Evolutionary conservation across 2,329 filamentous ascomycete genomes (phyloP).

Genomic region (Dryadomyces sulphureus): DNA sequence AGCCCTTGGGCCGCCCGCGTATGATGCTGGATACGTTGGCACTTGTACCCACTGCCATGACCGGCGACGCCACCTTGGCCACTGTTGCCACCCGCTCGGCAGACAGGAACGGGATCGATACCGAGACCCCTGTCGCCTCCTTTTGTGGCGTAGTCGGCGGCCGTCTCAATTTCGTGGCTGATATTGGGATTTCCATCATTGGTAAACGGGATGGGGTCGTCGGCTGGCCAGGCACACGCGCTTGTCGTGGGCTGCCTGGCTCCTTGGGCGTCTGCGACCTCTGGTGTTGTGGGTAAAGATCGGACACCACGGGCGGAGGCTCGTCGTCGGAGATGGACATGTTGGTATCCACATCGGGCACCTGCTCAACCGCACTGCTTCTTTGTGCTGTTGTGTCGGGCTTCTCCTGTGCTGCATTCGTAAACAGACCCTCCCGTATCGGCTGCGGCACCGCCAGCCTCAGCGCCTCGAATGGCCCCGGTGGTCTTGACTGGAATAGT

Average conservation of each 20-base stretch:
- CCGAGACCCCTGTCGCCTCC: not conserved
- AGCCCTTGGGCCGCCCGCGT: slow-evolving; percentile 35
- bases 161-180: not conserved
- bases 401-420: not conserved
- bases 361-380: not conserved
- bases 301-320: slow-evolving; percentile 7
- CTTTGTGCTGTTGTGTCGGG: too few relatives aligned
- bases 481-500: not conserved
- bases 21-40: too few relatives aligned
- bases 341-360: not conserved
- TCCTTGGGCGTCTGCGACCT: not conserved
- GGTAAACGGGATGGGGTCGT: not conserved
- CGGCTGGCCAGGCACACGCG: too few relatives aligned
- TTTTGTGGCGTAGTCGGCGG: not conserved
- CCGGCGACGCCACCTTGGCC: not conserved
- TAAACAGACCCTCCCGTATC: not conserved
- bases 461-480: too few relatives aligned
- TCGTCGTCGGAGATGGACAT: not conserved
- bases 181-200: not conserved
- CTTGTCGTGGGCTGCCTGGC: not conserved
- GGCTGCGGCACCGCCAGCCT: not conserved
- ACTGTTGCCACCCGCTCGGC: not conserved
- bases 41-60: too few relatives aligned
- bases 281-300: slow-evolving; percentile 3
- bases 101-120: not conserved